A percentile compares a stretch with the other conserved stretches of the same genome.
These are phyloP conservation scores for Rubus idaeus DNA, from an alignment of 306 rosid genomes.

Conservation along the genomic window DNA sequence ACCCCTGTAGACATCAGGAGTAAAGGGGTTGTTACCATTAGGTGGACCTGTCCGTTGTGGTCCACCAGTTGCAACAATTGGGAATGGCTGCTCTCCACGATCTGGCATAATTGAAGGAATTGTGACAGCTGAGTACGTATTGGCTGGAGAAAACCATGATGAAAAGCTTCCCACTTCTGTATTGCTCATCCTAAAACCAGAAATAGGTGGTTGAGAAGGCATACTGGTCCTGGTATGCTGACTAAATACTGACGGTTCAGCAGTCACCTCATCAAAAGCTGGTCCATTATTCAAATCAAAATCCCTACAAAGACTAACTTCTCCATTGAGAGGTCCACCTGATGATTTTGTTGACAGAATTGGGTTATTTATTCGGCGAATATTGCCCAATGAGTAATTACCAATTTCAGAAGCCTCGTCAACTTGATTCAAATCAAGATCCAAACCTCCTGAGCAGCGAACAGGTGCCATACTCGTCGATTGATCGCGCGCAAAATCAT, in stretches of 20 bases:
- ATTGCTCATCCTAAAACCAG: conserved; percentile 11
- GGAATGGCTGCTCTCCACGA: conserved; percentile 55
- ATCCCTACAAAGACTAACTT: conserved; percentile 40
- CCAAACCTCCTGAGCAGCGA: conserved; percentile 56
- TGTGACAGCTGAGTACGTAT: conserved; percentile 59
- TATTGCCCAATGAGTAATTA: conserved; percentile 35
- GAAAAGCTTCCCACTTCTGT: conserved; percentile 57
- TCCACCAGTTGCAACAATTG: conserved; percentile 56
- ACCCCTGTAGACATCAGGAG: conserved; percentile 53
- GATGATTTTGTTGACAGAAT: conserved; percentile 29
- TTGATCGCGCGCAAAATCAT: conserved; percentile 21
- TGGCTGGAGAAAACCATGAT: conserved; percentile 65
- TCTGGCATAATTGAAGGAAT: conserved; percentile 61
- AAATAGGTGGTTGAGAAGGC: conserved; percentile 31
- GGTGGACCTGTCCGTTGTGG: conserved; percentile 58
- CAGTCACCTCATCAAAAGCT: conserved; percentile 41
- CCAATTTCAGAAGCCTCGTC: conserved; percentile 58
- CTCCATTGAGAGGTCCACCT: conserved; percentile 33
- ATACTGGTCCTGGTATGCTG: conserved; percentile 45
- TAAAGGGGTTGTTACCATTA: conserved; percentile 46
- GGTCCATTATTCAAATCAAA: conserved; percentile 84
- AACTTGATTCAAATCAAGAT: conserved; percentile 66
- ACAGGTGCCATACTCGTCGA: conserved; percentile 26
- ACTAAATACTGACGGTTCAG: conserved; percentile 37
- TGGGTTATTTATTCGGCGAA: conserved; percentile 35